phyloP scores from a whole-genome alignment of 371 early-diverging fungal genomes.

The Mortierella sp. region DNA sequence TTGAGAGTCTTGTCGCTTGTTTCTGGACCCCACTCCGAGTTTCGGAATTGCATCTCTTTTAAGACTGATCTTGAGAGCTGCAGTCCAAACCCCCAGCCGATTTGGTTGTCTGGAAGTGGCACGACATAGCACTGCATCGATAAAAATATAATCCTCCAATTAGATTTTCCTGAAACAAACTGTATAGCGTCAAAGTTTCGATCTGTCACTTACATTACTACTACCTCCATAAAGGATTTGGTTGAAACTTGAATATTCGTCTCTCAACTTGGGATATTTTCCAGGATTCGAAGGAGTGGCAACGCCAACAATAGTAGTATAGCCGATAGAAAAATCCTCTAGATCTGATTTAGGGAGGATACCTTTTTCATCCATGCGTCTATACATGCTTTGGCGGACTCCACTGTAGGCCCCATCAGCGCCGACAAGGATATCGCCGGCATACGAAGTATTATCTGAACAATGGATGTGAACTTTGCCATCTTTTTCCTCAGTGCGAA shows the following conservation, averaged over 20 bases:
- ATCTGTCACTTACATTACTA: background rate
- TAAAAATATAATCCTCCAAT: too few species aligned
- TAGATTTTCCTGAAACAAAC: too few species aligned
- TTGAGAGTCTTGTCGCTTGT: background rate
- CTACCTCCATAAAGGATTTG: background rate
- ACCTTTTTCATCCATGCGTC: constrained; percentile 5
- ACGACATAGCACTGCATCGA: background rate
- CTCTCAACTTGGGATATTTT: constrained; percentile 1
- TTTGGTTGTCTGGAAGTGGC: background rate
- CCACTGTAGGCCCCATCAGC: background rate
- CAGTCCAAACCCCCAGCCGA: constrained; percentile 6
- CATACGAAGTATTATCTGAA: too few species aligned
- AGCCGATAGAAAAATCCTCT: background rate
- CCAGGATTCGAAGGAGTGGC: background rate
- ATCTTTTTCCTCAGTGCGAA: too few species aligned
- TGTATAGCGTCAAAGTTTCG: background rate
- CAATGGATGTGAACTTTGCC: too few species aligned
- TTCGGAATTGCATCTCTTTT: constrained; percentile 1
- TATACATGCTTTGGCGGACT: constrained; percentile 23
- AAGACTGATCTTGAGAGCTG: background rate
- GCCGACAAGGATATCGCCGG: too few species aligned
- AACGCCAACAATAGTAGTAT: constrained; percentile 11
- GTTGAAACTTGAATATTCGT: constrained; percentile 4
- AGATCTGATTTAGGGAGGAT: constrained; percentile 7
- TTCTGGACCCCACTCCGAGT: constrained; percentile 25